Conservation (phyloP, 805 yeast species). For the Pichia paraexigua region DNA sequence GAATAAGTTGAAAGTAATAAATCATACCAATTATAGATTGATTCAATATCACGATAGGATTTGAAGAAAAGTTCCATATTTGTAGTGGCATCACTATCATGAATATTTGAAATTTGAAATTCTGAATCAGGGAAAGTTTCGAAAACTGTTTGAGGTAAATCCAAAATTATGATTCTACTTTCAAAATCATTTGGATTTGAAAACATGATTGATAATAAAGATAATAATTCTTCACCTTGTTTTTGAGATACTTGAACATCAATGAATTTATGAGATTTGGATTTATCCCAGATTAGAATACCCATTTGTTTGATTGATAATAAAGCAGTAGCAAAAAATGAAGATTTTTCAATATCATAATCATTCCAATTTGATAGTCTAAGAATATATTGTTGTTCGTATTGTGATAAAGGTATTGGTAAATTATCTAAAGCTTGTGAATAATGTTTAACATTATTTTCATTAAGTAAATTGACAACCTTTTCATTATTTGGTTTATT, state of each 20-base stretch:
- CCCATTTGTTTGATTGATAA: slow-evolving; percentile 14
- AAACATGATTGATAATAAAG: slow-evolving; percentile 1
- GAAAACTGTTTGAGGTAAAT: slow-evolving; percentile 47
- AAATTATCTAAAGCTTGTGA: background rate
- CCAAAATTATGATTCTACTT: slow-evolving; percentile 41
- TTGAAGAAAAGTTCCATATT: slow-evolving; percentile 54
- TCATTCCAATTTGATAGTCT: slow-evolving; percentile 30
- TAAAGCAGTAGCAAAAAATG: slow-evolving; percentile 14
- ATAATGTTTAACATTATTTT: slow-evolving; percentile 2
- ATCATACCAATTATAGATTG: slow-evolving; percentile 69
- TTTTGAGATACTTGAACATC: slow-evolving; percentile 34
- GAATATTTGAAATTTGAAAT: background rate
- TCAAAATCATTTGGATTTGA: slow-evolving; percentile 16
- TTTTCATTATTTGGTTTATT: background rate
- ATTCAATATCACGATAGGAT: slow-evolving; percentile 57
- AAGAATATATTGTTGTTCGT: slow-evolving; percentile 33
- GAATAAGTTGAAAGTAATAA: slow-evolving; percentile 55
- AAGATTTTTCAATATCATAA: slow-evolving; percentile 13
- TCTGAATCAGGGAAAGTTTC: slow-evolving; percentile 42
- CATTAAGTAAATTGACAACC: background rate
- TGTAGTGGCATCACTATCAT: background rate
- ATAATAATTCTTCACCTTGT: slow-evolving; percentile 20
- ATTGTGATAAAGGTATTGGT: background rate
- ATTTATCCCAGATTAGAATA: slow-evolving; percentile 44
- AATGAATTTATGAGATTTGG: slow-evolving; percentile 32